Base-by-base conservation (phyloP, 345 rosid genomes). In the Citrus mangshanensis region DNA sequence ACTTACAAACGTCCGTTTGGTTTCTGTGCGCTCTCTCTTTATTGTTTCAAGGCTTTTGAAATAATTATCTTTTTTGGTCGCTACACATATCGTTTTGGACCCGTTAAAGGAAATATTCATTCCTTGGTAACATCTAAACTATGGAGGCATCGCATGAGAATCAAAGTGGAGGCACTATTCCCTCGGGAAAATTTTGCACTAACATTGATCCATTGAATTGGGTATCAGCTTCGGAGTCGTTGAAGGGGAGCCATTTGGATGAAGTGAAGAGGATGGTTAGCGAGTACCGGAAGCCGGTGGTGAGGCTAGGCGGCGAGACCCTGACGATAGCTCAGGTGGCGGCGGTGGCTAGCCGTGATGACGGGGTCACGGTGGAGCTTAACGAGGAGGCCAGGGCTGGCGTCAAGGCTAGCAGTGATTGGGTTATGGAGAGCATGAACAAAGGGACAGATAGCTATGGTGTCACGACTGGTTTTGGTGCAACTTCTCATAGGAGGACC, bases 301-400 rank as follows among this genome's bases (percentile, higher is more conserved):
- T 84, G 0, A 64, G 66, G 55, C 75, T 88, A 0, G 89, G 88
- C 0, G 89, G 89, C 0, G 81, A 86, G 73, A 84, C 72, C 58
- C 68, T 88, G 77, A 88, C 88, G 3, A 72, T 88, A 24, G 91
- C 77, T 9, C 88, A 88, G 67, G 91, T 86, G 58, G 88, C 88
- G 0, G 86, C 86, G 1, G 81, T 86, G 51, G 88, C 89, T 3
- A 22, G 28, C 14, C 14, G 68, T 2, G 70, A 51, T 2, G 16
- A n/a, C 4, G 73, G 66, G 18, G 79, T 78, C 22, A 54, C 27
- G 61, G 86, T 86, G 55, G 86, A 79, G 70, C 81, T 86, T 21
- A 24, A 63, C 4, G 82, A 86, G 78, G n/a, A 49, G 55, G 75
- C 85, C 1, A 64, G 83, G 69, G 78, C 56, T 6, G 83, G 80